These are phyloP conservation scores for Trichoderma sp. DNA, from an alignment of 2,329 filamentous ascomycete species.

Conservation along the genomic window DNA sequence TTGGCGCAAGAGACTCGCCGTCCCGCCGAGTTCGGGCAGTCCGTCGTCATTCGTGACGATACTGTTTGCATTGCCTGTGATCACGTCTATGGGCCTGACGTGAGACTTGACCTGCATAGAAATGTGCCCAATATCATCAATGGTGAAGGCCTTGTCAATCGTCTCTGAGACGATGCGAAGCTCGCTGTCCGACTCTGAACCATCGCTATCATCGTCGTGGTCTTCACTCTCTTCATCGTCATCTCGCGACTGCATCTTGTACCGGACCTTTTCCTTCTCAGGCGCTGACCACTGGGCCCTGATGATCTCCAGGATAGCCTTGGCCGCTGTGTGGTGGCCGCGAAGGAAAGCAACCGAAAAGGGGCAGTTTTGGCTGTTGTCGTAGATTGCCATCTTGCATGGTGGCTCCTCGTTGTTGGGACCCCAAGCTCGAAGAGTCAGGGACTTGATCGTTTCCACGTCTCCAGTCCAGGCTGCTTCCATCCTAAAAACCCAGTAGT, in stretches of 20 bases:
- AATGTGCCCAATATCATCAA: constrained; percentile 73
- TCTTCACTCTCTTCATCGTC: constrained; percentile 45
- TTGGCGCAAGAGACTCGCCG: constrained; percentile 44
- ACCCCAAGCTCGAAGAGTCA: constrained; percentile 64
- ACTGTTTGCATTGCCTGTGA: constrained; percentile 47
- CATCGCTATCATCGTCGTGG: constrained; percentile 40
- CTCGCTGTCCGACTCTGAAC: constrained; percentile 43
- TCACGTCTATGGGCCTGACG: constrained; percentile 55
- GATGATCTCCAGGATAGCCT: constrained; percentile 69
- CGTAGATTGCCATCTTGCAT: constrained; percentile 63
- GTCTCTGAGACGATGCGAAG: constrained; percentile 56
- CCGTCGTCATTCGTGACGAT: constrained; percentile 41
- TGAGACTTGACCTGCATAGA: constrained; percentile 68
- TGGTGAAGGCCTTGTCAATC: constrained; percentile 69
- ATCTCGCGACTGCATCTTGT: constrained; percentile 48
- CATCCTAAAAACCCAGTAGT: constrained; percentile 49
- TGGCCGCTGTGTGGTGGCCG: constrained; percentile 66
- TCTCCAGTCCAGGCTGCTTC: constrained; percentile 76
- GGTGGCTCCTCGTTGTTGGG: constrained; percentile 57
- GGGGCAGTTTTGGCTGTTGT: constrained; percentile 55
- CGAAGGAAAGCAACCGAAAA: constrained; percentile 70
- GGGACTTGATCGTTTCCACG: constrained; percentile 62
- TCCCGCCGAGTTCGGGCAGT: constrained; percentile 7
- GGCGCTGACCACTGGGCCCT: constrained; percentile 66
- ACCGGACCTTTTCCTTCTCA: constrained; percentile 55